These are phyloP conservation scores for Gymnopilus dilepis DNA, from an alignment of 768 basidiomycete species.

Conservation along the genomic window DNA sequence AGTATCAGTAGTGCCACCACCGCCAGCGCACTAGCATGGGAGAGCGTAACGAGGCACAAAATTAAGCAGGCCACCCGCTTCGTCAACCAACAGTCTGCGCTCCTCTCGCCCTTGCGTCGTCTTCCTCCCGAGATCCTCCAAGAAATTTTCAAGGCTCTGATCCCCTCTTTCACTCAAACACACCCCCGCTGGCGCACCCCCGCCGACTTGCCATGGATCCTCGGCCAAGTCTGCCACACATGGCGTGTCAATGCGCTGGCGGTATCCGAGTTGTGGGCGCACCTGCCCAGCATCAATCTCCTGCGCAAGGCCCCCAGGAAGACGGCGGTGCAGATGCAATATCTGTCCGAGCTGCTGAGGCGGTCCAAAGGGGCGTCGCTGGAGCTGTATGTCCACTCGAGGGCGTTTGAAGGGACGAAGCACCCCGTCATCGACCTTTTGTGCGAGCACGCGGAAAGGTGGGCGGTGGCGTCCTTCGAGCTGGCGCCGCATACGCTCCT, in stretches of 20 bases:
- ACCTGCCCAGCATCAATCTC: constrained; percentile 21
- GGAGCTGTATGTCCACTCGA: constrained; percentile 23
- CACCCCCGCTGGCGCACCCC: constrained; percentile 14
- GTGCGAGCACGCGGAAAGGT: constrained; percentile 27
- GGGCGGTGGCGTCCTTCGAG: constrained; percentile 24
- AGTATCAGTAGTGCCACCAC: too few species aligned
- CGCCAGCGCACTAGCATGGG: constrained; percentile 16
- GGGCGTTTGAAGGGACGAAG: constrained; percentile 10
- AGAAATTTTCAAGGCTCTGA: constrained; percentile 27
- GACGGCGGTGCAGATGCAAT: constrained; percentile 13
- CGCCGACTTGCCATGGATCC: constrained; percentile 24
- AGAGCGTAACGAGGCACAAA: constrained; percentile 22
- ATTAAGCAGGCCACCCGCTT: constrained; percentile 24
- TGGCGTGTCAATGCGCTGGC: constrained; percentile 26
- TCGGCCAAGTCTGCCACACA: constrained; percentile 25
- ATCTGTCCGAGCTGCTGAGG: constrained; percentile 18
- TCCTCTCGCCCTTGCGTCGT: constrained; percentile 28
- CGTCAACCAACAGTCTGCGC: constrained; percentile 23
- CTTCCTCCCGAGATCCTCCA: constrained; percentile 30
- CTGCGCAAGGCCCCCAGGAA: constrained; percentile 11
- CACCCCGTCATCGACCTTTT: constrained; percentile 30
- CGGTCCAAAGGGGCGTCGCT: constrained; percentile 25
- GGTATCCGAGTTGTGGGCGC: constrained; percentile 26
- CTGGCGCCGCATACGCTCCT: constrained; percentile 18
- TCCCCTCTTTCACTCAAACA: constrained; percentile 1